Evolutionary conservation across 2,329 filamentous ascomycete species (phyloP), one percentile per base, ranked within the genome.

Genomic region (Fusarium sp.): DNA sequence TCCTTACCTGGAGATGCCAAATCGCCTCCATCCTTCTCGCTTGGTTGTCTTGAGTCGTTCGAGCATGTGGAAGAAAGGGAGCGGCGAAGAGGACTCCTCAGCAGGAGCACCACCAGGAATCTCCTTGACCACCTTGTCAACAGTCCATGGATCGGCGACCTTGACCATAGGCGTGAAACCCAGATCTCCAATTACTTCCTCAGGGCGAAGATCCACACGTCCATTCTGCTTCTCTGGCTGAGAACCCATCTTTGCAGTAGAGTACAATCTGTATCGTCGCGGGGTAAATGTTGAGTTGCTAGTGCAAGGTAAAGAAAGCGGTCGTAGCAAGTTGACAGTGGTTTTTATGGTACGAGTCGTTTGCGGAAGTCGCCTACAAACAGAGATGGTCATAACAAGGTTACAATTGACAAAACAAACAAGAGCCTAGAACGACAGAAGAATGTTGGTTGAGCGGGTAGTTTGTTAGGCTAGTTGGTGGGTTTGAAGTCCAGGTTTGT

Each of bases 1-100:
- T 49, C 79, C 49, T 46, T 79, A 90, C 89, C 85, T 82, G 4
- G 83, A 75, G 75, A 99, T 94, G 42, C 90, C 91, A 80, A 98
- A 98, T 41, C 96, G 90, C 62, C 93, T 90, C 96, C 96, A 99
- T 73, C 96, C 96, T 83, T 98, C 96, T 68, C 96, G 92, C 82
- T 97, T 97, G 69, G 93, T 97, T 12, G 95, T 98, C 88, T 99
- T 99, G 63, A 99, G 89, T 54, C 93, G 92, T 82, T 97, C 93
- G 71, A 99, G 89, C 68, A 98, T 87, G 85, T 99, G 96, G 83
- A 99, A 97, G 86, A 98, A 98, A 38, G 94, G 90, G 15, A 98
- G 80, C 2, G 95, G 95, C 1, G 94, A 96, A 66, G 85, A 81
- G 12, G 92, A 88, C 62, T 89, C 86, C 74, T 91, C 86, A 29